Percentiles rank a stretch among this genome's conserved stretches.
Conservation (phyloP, 805 yeast species). For the Yamadazyma laniorum region DNA sequence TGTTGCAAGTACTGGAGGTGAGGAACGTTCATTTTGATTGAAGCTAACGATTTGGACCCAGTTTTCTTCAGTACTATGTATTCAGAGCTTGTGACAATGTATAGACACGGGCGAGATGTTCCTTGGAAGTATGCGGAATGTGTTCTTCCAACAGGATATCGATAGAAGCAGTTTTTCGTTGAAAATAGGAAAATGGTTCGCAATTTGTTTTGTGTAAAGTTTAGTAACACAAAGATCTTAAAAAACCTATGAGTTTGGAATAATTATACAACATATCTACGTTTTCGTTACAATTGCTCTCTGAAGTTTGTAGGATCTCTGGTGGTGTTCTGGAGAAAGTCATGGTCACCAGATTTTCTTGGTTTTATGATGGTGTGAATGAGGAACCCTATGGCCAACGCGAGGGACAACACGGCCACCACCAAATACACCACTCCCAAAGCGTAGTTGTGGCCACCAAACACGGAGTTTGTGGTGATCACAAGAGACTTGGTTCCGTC, state of each 20-base stretch:
- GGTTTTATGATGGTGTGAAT: constrained; percentile 81
- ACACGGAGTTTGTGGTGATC: constrained; percentile 73
- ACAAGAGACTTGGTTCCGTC: constrained; percentile 89
- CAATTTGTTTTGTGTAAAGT: constrained; percentile 1
- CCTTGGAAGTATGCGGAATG: too few relatives aligned
- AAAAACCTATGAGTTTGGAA: too few relatives aligned
- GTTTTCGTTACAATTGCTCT: constrained; percentile 23
- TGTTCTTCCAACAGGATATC: too few relatives aligned
- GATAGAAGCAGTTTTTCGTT: constrained; percentile 4
- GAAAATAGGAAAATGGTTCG: constrained; percentile 11
- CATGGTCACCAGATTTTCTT: constrained; percentile 80
- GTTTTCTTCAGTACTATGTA: too few relatives aligned
- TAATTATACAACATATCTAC: not conserved
- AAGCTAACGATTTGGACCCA: too few relatives aligned
- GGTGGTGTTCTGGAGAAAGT: constrained; percentile 40
- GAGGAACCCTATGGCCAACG: constrained; percentile 73
- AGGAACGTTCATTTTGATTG: constrained; percentile 36
- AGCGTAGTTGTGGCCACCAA: constrained; percentile 86
- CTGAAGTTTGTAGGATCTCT: constrained; percentile 22
- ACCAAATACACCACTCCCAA: constrained; percentile 83
- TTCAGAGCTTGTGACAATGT: too few relatives aligned
- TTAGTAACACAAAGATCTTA: too few relatives aligned
- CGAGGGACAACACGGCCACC: constrained; percentile 73
- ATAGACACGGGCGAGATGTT: too few relatives aligned
- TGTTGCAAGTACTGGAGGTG: constrained; percentile 42